phyloP scores from a whole-genome alignment of 2,329 filamentous ascomycete species.

The Epicoccum sorghinum region DNA sequence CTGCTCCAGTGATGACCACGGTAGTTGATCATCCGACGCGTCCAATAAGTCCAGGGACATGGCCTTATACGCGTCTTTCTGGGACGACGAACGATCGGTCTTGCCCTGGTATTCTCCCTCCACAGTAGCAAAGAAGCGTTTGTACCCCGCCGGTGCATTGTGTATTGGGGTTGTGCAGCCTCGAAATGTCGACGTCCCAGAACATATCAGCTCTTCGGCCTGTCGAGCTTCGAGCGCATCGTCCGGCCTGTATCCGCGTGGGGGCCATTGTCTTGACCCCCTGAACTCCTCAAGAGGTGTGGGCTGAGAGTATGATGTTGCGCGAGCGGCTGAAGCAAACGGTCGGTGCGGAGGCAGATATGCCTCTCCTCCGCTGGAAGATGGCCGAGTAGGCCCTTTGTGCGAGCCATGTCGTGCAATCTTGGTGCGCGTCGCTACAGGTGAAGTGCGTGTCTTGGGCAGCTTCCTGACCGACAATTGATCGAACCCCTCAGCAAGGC shows the following conservation, averaged over 20 bases:
- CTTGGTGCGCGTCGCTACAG: conserved; percentile 42
- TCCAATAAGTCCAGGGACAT: conserved; percentile 48
- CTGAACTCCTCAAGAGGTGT: conserved; percentile 47
- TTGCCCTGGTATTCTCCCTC: conserved; percentile 45
- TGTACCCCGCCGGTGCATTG: conserved; percentile 45
- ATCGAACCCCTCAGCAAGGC: conserved; percentile 29
- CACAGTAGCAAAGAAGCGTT: conserved; percentile 50
- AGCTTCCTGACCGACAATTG: conserved; percentile 36
- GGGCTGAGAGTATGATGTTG: conserved; percentile 46
- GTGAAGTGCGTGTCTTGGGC: conserved; percentile 42
- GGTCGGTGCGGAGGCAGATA: conserved; percentile 34
- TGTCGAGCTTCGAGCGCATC: conserved; percentile 38
- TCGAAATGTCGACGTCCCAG: conserved; percentile 49
- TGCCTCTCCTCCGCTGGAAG: conserved; percentile 41
- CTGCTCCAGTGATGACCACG: conserved; percentile 76
- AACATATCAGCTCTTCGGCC: conserved; percentile 48
- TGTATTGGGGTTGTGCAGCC: conserved; percentile 47
- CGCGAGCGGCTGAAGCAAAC: conserved; percentile 33
- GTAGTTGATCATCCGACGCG: conserved; percentile 48
- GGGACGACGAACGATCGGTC: conserved; percentile 47
- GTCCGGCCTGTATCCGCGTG: conserved; percentile 44
- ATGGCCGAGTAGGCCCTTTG: conserved; percentile 37
- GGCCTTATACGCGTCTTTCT: conserved; percentile 44
- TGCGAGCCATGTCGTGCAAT: conserved; percentile 47
- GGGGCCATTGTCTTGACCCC: conserved; percentile 47